A percentile compares a stretch with the other conserved stretches of the same genome.
These are phyloP conservation scores for Ascoidea asiatica DNA, from an alignment of 805 yeast genomes.

Conservation along the genomic window DNA sequence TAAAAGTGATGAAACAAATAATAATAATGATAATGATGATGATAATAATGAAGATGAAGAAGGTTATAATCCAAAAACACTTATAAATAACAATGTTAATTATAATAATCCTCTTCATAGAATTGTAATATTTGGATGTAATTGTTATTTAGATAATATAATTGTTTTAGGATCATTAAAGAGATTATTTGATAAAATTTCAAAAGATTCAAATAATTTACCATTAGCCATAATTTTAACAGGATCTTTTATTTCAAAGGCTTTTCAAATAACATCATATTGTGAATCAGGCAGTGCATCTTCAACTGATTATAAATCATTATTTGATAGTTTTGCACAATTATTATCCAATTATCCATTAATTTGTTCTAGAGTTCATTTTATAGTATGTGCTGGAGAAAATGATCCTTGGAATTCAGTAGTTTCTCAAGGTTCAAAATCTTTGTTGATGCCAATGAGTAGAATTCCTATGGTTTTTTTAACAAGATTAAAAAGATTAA, in stretches of 20 bases:
- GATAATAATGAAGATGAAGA: no score
- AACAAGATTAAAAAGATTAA: conserved; percentile 46
- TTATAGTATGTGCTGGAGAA: conserved; percentile 75
- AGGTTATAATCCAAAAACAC: not conserved
- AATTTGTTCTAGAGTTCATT: conserved; percentile 35
- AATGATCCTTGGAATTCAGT: conserved; percentile 90
- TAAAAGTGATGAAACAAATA: no score
- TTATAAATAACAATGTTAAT: no score
- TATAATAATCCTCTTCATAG: conserved; percentile 24
- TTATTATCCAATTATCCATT: conserved; percentile 46
- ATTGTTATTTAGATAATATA: conserved; percentile 50
- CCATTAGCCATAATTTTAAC: conserved; percentile 65
- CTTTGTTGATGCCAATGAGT: conserved; percentile 56
- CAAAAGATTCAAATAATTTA: conserved; percentile 25
- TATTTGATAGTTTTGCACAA: conserved; percentile 64
- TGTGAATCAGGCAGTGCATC: conserved; percentile 34
- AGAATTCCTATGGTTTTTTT: conserved; percentile 64
- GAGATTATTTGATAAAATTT: conserved; percentile 44
- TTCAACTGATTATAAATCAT: conserved; percentile 44
- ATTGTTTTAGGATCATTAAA: conserved; percentile 48
- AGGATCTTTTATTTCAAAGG: conserved; percentile 67
- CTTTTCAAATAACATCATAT: conserved; percentile 45
- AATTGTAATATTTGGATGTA: conserved; percentile 62
- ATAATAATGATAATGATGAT: no score
- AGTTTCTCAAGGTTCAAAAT: conserved; percentile 42